Evolutionary conservation across 768 basidiomycete genomes (phyloP).

Genomic region (Lactarius akahatsu): DNA sequence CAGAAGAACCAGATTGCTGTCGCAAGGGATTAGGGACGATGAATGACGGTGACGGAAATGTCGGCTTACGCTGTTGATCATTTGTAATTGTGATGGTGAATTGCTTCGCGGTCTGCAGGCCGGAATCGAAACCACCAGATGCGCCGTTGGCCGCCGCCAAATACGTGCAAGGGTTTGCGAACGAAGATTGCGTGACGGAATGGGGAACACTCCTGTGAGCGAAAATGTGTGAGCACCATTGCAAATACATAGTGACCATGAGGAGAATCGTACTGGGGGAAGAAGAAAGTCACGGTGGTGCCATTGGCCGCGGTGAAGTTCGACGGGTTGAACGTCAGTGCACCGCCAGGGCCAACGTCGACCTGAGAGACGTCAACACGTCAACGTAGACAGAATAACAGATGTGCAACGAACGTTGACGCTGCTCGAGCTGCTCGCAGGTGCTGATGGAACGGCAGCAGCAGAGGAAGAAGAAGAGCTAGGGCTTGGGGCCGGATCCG

Average conservation of each 20-base stretch:
- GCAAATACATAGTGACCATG: neutral
- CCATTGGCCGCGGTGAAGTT: conserved; percentile 50
- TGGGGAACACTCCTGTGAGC: conserved; percentile 24
- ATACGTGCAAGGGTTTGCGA: conserved; percentile 37
- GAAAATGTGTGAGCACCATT: conserved; percentile 6
- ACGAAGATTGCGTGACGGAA: conserved; percentile 38
- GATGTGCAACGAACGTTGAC: conserved; percentile 25
- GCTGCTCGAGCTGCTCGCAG: conserved; percentile 28
- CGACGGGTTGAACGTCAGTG: conserved; percentile 45
- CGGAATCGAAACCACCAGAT: conserved; percentile 53
- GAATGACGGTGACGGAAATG: neutral
- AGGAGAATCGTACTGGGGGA: conserved; percentile 42
- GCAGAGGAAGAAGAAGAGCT: conserved; percentile 28
- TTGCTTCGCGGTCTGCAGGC: conserved; percentile 39
- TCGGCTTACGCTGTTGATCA: conserved; percentile 44
- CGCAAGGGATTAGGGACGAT: neutral
- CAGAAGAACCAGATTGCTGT: conserved; percentile 60
- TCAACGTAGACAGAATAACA: neutral
- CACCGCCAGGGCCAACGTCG: conserved; percentile 42
- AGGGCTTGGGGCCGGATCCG: neutral
- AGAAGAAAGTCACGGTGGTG: conserved; percentile 54
- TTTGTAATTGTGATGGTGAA: conserved; percentile 52
- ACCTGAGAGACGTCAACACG: conserved; percentile 36
- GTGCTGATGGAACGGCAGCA: conserved; percentile 36
- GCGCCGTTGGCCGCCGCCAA: conserved; percentile 41